Evolutionary conservation across 2,329 filamentous ascomycete genomes (phyloP).

Genomic region (Botryotinia narcissicola): DNA sequence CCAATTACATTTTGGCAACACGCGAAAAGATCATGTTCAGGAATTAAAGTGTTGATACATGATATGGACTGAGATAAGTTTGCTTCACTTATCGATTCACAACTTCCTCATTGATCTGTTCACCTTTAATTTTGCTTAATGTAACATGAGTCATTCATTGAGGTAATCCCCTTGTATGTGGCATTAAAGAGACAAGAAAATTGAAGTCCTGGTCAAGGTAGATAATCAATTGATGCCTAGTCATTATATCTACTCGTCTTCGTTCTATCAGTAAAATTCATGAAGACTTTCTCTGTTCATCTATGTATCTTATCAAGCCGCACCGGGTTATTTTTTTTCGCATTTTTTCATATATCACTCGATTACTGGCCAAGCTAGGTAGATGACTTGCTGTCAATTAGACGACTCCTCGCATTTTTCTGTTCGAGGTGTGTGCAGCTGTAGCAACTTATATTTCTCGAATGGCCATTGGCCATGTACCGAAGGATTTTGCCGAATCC

Average conservation of each 20-base stretch:
- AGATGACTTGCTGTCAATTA: background rate
- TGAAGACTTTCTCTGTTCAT: background rate
- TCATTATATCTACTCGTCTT: background rate
- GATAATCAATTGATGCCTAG: background rate
- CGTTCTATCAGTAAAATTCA: background rate
- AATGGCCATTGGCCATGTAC: background rate
- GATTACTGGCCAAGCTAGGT: background rate
- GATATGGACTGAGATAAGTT: background rate
- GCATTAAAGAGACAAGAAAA: background rate
- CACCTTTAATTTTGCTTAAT: background rate
- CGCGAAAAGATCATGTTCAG: background rate
- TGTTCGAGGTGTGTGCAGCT: background rate
- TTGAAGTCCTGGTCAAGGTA: background rate
- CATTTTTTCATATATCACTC: background rate
- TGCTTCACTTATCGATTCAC: background rate
- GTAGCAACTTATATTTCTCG: background rate
- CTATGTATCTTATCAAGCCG: background rate
- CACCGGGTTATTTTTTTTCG: background rate
- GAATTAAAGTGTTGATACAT: background rate
- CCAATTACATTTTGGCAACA: background rate
- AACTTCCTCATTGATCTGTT: background rate
- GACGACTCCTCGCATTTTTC: background rate
- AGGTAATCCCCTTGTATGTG: background rate
- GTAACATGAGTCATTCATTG: background rate
- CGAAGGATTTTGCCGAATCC: background rate